Conservation (phyloP, 2,329 filamentous ascomycete genomes). For the Alternaria dauci region DNA sequence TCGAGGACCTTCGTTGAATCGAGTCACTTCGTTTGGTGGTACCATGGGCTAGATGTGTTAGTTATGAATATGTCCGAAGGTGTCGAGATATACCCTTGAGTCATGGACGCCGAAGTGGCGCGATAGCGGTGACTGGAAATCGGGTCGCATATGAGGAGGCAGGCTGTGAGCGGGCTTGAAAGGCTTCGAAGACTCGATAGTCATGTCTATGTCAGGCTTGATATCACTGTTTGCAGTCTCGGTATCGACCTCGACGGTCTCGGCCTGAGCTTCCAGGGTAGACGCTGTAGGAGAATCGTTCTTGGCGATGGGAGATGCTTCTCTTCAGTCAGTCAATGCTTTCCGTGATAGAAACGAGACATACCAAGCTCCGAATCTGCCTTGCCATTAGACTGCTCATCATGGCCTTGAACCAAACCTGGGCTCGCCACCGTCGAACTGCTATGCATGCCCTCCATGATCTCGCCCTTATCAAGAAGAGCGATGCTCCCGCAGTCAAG, state of each 20-base stretch:
- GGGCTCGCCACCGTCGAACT: neutral
- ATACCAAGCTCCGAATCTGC: neutral
- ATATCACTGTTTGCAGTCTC: neutral
- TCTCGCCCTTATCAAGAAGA: neutral
- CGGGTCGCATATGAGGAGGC: constrained; percentile 21
- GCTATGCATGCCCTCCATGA: neutral
- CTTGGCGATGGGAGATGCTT: neutral
- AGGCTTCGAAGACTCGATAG: neutral
- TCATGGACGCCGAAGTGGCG: neutral
- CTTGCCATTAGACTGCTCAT: neutral
- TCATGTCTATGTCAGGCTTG: neutral
- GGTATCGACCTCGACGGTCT: neutral
- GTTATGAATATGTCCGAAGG: neutral
- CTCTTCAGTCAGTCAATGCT: neutral
- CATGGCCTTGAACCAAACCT: neutral
- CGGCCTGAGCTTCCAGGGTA: neutral
- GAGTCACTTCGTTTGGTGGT: neutral
- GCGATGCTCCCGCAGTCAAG: neutral
- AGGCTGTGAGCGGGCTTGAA: constrained; percentile 4
- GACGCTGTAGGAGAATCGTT: neutral
- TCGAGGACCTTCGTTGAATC: neutral
- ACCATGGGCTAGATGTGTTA: neutral
- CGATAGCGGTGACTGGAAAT: neutral
- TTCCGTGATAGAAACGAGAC: neutral
- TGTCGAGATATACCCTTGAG: constrained; percentile 1